These are phyloP conservation scores for Backusella macrospora DNA, from an alignment of 192 early-diverging fungal species.

Conservation along the genomic window DNA sequence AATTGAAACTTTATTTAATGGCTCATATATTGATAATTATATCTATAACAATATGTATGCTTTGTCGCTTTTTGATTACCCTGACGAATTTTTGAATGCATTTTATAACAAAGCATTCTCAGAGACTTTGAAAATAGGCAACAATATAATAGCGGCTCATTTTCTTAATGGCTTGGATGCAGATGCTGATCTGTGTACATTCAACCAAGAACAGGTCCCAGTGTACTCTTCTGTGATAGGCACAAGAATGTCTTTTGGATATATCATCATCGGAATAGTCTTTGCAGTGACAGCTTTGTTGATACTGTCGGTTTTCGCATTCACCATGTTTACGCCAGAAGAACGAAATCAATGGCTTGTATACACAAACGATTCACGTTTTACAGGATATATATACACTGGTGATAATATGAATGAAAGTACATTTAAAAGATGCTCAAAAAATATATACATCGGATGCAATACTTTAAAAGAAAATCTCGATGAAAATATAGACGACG, in stretches of 20 bases:
- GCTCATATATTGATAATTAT: not conserved
- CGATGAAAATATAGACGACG: not conserved
- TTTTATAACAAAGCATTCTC: not conserved
- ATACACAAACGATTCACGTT: not conserved
- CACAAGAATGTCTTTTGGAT: not conserved
- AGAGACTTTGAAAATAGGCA: not conserved
- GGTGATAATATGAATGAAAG: not conserved
- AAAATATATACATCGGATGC: not conserved
- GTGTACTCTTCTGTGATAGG: not conserved
- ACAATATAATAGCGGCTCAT: slow-evolving; percentile 8
- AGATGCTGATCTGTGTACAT: not conserved
- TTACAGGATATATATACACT: not conserved
- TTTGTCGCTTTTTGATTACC: not conserved
- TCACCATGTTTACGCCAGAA: not conserved
- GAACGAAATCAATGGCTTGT: not conserved
- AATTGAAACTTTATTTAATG: not conserved
- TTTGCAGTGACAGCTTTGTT: not conserved
- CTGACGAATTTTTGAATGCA: not conserved
- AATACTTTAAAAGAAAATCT: not conserved
- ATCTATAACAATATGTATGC: not conserved
- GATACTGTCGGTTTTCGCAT: not conserved
- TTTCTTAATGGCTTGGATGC: not conserved
- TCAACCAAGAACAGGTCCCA: not conserved
- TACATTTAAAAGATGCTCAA: not conserved
- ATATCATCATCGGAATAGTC: not conserved